These are phyloP conservation scores for Drechslera avenae DNA, from an alignment of 2,329 filamentous ascomycete species.

Conservation along the genomic window DNA sequence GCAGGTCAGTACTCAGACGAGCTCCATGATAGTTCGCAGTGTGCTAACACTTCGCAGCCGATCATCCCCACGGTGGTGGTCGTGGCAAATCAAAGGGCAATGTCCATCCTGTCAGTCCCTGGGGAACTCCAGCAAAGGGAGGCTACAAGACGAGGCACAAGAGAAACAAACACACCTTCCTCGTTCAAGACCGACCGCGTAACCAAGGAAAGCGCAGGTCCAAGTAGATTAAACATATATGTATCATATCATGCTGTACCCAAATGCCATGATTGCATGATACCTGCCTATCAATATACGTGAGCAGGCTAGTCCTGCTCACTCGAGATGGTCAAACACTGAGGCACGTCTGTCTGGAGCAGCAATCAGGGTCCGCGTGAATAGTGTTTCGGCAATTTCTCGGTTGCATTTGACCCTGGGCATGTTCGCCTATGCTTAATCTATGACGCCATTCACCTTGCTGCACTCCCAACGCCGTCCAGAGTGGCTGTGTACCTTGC, in stretches of 20 bases:
- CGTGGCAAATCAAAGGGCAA: constrained; percentile 99
- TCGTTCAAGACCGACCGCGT: constrained; percentile 80
- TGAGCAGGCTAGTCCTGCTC: background rate
- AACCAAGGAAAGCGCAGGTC: constrained; percentile 85
- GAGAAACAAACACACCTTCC: constrained; percentile 88
- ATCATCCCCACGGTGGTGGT: constrained; percentile 98
- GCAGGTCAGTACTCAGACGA: constrained; percentile 61
- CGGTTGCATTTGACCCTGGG: background rate
- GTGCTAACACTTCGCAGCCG: constrained; percentile 58
- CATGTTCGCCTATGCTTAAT: background rate
- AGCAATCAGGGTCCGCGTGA: background rate
- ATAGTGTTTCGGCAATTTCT: background rate
- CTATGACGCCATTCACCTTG: too few relatives aligned
- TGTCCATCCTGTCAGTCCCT: constrained; percentile 90
- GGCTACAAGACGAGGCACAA: constrained; percentile 91
- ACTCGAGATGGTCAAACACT: background rate
- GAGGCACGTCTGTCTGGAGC: background rate
- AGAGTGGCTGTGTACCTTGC: too few relatives aligned
- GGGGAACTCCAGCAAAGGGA: constrained; percentile 88
- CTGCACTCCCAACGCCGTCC: too few relatives aligned
- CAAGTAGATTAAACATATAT: constrained; percentile 33
- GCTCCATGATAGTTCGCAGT: background rate
- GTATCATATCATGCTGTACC: constrained; percentile 23
- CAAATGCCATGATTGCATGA: constrained; percentile 14
- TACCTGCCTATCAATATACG: constrained; percentile 12